Evolutionary conservation across 2,329 filamentous ascomycete genomes (phyloP), one percentile per base, ranked within the genome.

Genomic region (Epicoccum nigrum): DNA sequence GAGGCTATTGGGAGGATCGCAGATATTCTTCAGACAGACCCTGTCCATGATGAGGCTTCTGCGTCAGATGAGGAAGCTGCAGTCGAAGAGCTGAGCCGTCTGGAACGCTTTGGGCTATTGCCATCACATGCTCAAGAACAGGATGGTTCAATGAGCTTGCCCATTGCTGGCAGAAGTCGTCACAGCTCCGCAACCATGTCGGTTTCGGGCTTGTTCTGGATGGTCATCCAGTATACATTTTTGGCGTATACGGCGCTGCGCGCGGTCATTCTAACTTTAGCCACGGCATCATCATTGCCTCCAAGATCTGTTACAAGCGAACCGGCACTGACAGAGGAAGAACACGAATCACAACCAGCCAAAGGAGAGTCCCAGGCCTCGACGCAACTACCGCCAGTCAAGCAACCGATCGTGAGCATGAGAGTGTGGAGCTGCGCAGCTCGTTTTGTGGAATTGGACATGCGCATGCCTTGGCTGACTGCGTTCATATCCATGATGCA

Each of bases 391-490:
- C 66, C 58, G 55, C 58, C 56, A 44, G 42, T 41, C 31, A 83
- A 80, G 70, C 81, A 81, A 51, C 88, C 91, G 45, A 82, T 97
- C 62, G 76, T 94, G 54, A 82, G 83, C 59, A 96, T 94, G 81
- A 85, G 83, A 64, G 71, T 90, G 44, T 96, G 89, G 86, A 80
- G 85, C 64, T 90, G 89, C 74, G 72, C 87, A 49, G 86, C 86
- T 56, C 86, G 85, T 71, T 74, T 96, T 56, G 76, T 92, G 62
- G 86, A 92, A 78, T 75, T 96, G 68, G 81, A 87, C 61, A 74
- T 79, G 59, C 89, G 91, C 74, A 96, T 96, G 91, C 93, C 93
- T 58, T 97, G 93, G 93, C 82, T 96, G 49, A 82, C 81, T 68
- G 90, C 90, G 69, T 78, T 84, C 62, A 72, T 94, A 54, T 88